These are phyloP conservation scores for Chenopodium album DNA, from an alignment of 148 eudicot species.

Conservation along the genomic window DNA sequence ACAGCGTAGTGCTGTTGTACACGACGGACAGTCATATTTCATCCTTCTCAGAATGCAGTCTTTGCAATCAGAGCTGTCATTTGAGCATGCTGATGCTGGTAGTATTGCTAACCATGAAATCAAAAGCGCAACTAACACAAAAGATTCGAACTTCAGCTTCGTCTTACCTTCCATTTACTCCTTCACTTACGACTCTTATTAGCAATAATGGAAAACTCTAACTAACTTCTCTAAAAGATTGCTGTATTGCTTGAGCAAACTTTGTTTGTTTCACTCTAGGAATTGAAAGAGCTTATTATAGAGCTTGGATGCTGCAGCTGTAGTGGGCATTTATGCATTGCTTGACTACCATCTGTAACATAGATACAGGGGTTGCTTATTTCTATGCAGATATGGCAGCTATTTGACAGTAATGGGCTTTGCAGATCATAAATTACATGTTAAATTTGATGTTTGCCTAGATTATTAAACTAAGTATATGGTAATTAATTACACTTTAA, in stretches of 20 bases:
- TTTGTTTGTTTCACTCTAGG: no score
- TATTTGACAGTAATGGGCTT: not conserved
- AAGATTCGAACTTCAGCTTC: not conserved
- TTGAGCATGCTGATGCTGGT: conserved; percentile 36
- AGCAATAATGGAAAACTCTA: not conserved
- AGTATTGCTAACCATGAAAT: conserved; percentile 17
- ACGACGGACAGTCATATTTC: conserved; percentile 59
- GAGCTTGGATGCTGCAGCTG: not conserved
- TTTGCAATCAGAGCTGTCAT: conserved; percentile 45
- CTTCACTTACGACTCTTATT: no score
- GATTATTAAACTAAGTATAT: not conserved
- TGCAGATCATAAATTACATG: not conserved
- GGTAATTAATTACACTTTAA: no score
- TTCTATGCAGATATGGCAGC: conserved; percentile 22
- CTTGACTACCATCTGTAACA: not conserved
- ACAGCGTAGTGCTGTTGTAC: conserved; percentile 57
- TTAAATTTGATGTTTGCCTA: no score
- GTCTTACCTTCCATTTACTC: not conserved
- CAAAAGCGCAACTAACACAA: conserved; percentile 25
- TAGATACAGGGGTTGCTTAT: conserved; percentile 11
- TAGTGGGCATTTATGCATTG: conserved; percentile 10
- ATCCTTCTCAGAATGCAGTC: conserved; percentile 51
- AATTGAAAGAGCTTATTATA: no score
- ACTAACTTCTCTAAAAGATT: no score
- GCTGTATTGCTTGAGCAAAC: no score